phyloP scores from a whole-genome alignment of 257 asterid species.

The Voacanga thouarsii region DNA sequence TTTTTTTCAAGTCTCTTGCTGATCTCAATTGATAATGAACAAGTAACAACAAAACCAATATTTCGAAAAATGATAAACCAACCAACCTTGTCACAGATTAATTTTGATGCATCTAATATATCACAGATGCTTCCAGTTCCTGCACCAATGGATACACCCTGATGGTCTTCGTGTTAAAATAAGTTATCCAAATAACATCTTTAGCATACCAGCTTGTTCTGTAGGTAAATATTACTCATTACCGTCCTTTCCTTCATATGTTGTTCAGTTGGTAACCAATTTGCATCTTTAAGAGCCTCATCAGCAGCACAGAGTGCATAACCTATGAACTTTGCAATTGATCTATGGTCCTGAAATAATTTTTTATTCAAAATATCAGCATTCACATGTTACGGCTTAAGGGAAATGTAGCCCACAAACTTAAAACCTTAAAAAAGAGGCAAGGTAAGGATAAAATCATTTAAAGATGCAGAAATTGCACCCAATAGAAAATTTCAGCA shows the following conservation, averaged over 20 bases:
- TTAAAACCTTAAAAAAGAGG: background rate
- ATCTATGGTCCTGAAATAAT: conserved; percentile 70
- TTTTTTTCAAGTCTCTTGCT: background rate
- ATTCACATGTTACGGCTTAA: conserved; percentile 2
- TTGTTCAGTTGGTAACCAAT: conserved; percentile 69
- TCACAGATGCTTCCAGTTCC: conserved; percentile 95
- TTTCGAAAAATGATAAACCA: background rate
- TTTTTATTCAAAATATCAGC: conserved; percentile 18
- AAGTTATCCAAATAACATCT: conserved; percentile 18
- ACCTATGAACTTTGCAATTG: conserved; percentile 84
- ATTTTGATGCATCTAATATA: conserved; percentile 78
- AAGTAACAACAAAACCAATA: background rate
- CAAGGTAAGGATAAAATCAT: background rate
- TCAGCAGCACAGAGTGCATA: conserved; percentile 93
- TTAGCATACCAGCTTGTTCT: conserved; percentile 4
- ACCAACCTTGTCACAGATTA: conserved; percentile 82
- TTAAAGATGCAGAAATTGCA: background rate
- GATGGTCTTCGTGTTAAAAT: conserved; percentile 36
- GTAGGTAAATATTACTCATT: conserved; percentile 25
- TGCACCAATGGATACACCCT: conserved; percentile 99
- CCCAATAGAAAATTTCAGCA: background rate
- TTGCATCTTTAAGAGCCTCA: conserved; percentile 94
- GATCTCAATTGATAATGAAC: background rate
- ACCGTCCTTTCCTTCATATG: conserved; percentile 91
- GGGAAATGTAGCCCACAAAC: background rate